phyloP scores from a whole-genome alignment of 2,329 filamentous ascomycete genomes.

The Epichloe typhina region DNA sequence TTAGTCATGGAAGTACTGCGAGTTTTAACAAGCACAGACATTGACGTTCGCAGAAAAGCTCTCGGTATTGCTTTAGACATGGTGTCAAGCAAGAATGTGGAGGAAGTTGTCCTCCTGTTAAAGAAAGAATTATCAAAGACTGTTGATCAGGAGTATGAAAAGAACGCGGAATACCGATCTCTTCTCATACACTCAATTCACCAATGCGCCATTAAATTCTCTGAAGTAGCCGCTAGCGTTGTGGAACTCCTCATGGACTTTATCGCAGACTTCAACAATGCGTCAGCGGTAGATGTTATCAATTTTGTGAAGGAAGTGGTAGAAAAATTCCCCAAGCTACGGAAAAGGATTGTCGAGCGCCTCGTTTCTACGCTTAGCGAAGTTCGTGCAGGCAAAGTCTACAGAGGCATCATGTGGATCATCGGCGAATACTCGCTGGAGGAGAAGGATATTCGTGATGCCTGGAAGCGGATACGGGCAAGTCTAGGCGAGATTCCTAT shows the following conservation, averaged over 20 bases:
- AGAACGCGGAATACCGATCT: slow-evolving; percentile 90
- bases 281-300: slow-evolving; percentile 92
- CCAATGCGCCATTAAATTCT: slow-evolving; percentile 97
- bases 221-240: slow-evolving; percentile 91
- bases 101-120: slow-evolving; percentile 87
- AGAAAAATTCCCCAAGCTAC: slow-evolving; percentile 84
- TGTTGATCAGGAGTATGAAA: slow-evolving; percentile 96
- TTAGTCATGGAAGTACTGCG: slow-evolving; percentile 94
- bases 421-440: slow-evolving; percentile 94
- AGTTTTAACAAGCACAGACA: slow-evolving; percentile 86
- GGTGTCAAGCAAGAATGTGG: slow-evolving; percentile 97
- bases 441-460: slow-evolving; percentile 85
- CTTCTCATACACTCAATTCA: slow-evolving; percentile 95
- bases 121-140: slow-evolving; percentile 98
- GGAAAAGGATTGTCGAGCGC: slow-evolving; percentile 74
- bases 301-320: slow-evolving; percentile 98
- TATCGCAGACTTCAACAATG: slow-evolving; percentile 95
- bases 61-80: slow-evolving; percentile 86
- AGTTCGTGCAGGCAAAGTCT: slow-evolving; percentile 93
- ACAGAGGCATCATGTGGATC: slow-evolving; percentile 93
- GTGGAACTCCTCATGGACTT: slow-evolving; percentile 98
- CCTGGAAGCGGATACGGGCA: slow-evolving; percentile 89
- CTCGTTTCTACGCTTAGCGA: slow-evolving; percentile 84
- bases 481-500: slow-evolving; percentile 96
- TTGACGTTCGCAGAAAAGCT: slow-evolving; percentile 89